These are phyloP conservation scores for Trametes versicolor DNA, from an alignment of 1,284 basidiomycete species.

Conservation along the genomic window DNA sequence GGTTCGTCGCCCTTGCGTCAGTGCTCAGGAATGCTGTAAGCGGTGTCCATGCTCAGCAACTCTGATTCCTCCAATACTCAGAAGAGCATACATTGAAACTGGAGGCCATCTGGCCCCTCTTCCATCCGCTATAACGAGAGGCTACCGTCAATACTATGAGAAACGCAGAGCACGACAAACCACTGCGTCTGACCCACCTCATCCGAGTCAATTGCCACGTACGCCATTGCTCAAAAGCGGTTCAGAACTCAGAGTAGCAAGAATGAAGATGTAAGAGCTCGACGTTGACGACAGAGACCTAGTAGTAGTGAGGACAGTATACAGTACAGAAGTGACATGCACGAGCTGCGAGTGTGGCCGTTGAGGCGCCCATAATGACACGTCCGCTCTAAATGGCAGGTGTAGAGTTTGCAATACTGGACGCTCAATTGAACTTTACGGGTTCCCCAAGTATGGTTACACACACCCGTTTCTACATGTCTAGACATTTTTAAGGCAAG, in stretches of 20 bases:
- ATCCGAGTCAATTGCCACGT: slow-evolving; percentile 47
- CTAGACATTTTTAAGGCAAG: too few relatives aligned
- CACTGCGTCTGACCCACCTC: slow-evolving; percentile 35
- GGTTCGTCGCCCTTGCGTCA: slow-evolving; percentile 38
- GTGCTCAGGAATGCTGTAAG: slow-evolving; percentile 42
- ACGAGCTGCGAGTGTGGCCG: neutral
- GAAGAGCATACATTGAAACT: slow-evolving; percentile 44
- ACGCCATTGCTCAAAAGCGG: slow-evolving; percentile 38
- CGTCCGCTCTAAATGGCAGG: slow-evolving; percentile 17
- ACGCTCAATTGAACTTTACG: too few relatives aligned
- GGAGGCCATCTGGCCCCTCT: slow-evolving; percentile 46
- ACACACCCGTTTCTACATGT: too few relatives aligned
- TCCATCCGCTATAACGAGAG: slow-evolving; percentile 42
- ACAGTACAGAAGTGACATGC: neutral
- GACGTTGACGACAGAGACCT: neutral
- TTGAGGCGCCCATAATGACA: slow-evolving; percentile 16
- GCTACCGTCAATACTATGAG: slow-evolving; percentile 35
- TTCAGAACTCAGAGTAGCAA: neutral
- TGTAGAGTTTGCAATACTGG: too few relatives aligned
- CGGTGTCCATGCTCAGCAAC: neutral
- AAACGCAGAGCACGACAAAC: neutral
- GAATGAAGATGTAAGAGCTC: neutral
- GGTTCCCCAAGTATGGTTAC: too few relatives aligned
- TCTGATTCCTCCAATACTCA: neutral
- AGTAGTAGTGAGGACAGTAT: neutral